These are phyloP conservation scores for Trichoderma reesei DNA, from an alignment of 495 filamentous ascomycete species.

Conservation along the genomic window DNA sequence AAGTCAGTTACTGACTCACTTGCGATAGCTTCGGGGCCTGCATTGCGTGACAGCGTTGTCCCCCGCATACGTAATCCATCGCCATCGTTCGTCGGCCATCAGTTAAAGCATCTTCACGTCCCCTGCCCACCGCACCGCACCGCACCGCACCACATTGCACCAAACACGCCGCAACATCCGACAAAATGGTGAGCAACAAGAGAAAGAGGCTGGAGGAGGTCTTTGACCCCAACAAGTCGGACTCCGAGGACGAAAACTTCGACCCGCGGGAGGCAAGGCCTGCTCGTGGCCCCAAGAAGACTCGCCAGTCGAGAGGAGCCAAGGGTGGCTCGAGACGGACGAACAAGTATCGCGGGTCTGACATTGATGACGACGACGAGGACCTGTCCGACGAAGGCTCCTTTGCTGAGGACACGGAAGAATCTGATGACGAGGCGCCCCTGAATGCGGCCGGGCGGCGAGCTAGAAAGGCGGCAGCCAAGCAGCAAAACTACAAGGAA, in stretches of 20 bases:
- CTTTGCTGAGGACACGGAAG: slow-evolving; percentile 51
- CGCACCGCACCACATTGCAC: background rate
- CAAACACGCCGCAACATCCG: background rate
- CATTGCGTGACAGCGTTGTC: background rate
- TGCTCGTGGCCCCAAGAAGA: slow-evolving; percentile 31
- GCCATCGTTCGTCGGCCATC: background rate
- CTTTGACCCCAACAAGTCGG: slow-evolving; percentile 74
- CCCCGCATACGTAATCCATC: background rate
- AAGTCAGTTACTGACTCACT: background rate
- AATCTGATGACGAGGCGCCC: slow-evolving; percentile 51
- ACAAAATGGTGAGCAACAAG: slow-evolving; percentile 45
- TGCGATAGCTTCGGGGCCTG: background rate
- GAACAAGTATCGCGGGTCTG: slow-evolving; percentile 46
- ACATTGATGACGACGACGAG: slow-evolving; percentile 62
- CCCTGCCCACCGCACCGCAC: too few relatives aligned
- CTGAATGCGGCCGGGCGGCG: slow-evolving; percentile 60
- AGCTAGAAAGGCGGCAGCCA: slow-evolving; percentile 51
- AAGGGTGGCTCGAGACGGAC: slow-evolving; percentile 28
- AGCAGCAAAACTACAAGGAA: slow-evolving; percentile 37
- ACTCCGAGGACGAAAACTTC: slow-evolving; percentile 76
- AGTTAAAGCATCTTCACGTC: background rate
- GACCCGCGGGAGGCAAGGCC: slow-evolving; percentile 38
- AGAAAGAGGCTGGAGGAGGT: slow-evolving; percentile 54
- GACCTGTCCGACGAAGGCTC: slow-evolving; percentile 47
- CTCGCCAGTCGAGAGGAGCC: slow-evolving; percentile 20